Evolutionary conservation across 2,329 filamentous ascomycete genomes (phyloP).

Genomic region (Epichloe coenophiala): DNA sequence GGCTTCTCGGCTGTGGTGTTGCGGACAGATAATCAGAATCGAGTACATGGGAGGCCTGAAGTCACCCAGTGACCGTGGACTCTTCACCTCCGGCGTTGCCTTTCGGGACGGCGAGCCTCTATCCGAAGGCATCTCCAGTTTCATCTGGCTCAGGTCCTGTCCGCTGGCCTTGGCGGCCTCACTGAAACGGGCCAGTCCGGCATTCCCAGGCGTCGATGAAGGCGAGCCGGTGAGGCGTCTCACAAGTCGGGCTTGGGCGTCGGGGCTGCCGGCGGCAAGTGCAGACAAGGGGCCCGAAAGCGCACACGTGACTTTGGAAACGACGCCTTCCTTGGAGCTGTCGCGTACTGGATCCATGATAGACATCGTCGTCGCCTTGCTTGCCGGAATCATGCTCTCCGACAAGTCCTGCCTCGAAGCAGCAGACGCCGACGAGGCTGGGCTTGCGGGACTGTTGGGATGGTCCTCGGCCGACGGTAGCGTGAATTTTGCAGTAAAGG

Average conservation of each 20-base stretch:
- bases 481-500: conserved; percentile 57
- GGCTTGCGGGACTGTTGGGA: conserved; percentile 38
- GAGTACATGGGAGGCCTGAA: conserved; percentile 63
- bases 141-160: conserved; percentile 49
- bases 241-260: conserved; percentile 49
- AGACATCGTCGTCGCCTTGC: conserved; percentile 11
- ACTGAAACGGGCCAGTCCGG: conserved; percentile 44
- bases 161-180: conserved; percentile 53
- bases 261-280: conserved; percentile 50
- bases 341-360: conserved; percentile 12
- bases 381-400: conserved; percentile 12
- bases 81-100: conserved; percentile 21
- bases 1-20: conserved; percentile 74
- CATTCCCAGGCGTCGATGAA: conserved; percentile 54
- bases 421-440: conserved; percentile 21
- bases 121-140: conserved; percentile 44
- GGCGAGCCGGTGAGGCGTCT: conserved; percentile 49
- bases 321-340: background rate
- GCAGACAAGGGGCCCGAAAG: background rate
- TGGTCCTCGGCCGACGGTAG: conserved; percentile 54
- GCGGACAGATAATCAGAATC: conserved; percentile 78
- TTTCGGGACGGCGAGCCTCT: conserved; percentile 28
- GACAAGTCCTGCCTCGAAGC: conserved; percentile 15
- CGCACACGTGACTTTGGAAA: background rate
- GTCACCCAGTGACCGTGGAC: conserved; percentile 16